A percentile compares a stretch with the other conserved stretches of the same genome.
phyloP scores from a whole-genome alignment of 2,329 filamentous ascomycete genomes.

The Arthrobotrys pseudoclavata region DNA sequence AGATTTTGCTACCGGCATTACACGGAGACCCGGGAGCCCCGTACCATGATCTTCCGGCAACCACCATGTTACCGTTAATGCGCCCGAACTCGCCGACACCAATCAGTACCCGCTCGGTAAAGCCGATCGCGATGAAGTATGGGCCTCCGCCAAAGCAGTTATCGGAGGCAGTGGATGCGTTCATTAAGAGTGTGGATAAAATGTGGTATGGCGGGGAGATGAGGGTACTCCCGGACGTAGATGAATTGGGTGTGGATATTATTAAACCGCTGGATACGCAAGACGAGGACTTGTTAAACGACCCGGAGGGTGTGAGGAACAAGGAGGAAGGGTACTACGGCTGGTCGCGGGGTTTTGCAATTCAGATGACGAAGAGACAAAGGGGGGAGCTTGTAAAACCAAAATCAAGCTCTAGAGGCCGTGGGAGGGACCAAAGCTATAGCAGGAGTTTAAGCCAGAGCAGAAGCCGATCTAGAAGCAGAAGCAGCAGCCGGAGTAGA shows the following conservation, averaged over 20 bases:
- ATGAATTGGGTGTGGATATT: conserved; percentile 77
- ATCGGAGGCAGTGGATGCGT: conserved; percentile 76
- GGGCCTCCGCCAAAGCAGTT: conserved; percentile 78
- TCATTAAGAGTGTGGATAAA: conserved; percentile 78
- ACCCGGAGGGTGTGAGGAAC: conserved; percentile 74
- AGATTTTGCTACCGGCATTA: conserved; percentile 74
- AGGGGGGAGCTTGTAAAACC: conserved; percentile 64
- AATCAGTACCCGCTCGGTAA: conserved; percentile 79
- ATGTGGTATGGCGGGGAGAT: conserved; percentile 73
- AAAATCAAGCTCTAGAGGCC: conserved; percentile 28
- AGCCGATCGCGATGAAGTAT: conserved; percentile 77
- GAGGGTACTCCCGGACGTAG: conserved; percentile 74
- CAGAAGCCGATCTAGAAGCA: conserved; percentile 63
- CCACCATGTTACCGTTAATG: conserved; percentile 83
- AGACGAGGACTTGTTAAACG: conserved; percentile 60
- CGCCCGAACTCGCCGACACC: conserved; percentile 80
- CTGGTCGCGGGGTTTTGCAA: conserved; percentile 84
- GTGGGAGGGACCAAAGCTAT: conserved; percentile 64
- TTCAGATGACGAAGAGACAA: conserved; percentile 78
- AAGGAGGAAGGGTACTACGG: conserved; percentile 85
- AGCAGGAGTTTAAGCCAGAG: conserved; percentile 61
- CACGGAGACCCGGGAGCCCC: conserved; percentile 81
- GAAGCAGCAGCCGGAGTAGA: conserved; percentile 26
- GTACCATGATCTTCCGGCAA: conserved; percentile 86
- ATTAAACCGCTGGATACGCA: conserved; percentile 66